A percentile compares a stretch with the other conserved stretches of the same genome.
These are phyloP conservation scores for Blastosporella zonata DNA, from an alignment of 1,284 basidiomycete species.

Conservation along the genomic window DNA sequence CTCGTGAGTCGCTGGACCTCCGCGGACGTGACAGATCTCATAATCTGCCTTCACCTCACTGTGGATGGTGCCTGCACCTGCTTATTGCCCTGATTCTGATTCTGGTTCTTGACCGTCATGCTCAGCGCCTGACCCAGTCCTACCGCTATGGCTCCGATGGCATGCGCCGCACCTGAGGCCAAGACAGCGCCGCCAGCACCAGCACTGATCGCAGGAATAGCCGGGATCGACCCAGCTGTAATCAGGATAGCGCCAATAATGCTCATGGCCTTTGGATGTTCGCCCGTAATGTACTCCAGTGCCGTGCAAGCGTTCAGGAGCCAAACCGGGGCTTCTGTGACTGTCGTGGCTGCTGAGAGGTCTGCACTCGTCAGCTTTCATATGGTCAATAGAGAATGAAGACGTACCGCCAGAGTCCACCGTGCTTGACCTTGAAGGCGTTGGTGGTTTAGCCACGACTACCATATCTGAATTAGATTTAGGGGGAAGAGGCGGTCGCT, in stretches of 20 bases:
- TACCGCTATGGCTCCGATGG: slow-evolving; percentile 71
- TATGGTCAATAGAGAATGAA: not conserved
- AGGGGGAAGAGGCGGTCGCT: slow-evolving; percentile 21
- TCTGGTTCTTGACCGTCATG: slow-evolving; percentile 27
- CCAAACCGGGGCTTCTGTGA: slow-evolving; percentile 67
- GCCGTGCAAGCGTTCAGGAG: slow-evolving; percentile 71
- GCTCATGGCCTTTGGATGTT: slow-evolving; percentile 74
- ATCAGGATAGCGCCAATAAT: slow-evolving; percentile 72
- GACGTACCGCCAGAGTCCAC: slow-evolving; percentile 21
- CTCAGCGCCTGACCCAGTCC: slow-evolving; percentile 53
- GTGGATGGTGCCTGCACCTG: slow-evolving; percentile 19
- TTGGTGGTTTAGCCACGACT: slow-evolving; percentile 16
- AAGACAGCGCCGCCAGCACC: slow-evolving; percentile 68
- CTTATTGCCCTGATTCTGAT: slow-evolving; percentile 12
- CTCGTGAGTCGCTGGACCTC: too few relatives aligned
- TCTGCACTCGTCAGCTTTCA: not conserved
- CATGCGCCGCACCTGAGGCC: slow-evolving; percentile 68
- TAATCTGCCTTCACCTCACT: slow-evolving; percentile 5
- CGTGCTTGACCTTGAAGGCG: slow-evolving; percentile 25
- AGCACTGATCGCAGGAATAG: slow-evolving; percentile 62
- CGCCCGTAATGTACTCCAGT: slow-evolving; percentile 66
- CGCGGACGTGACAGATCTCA: not conserved
- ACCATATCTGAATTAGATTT: slow-evolving; percentile 30
- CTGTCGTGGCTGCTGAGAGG: slow-evolving; percentile 42
- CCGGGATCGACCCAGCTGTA: slow-evolving; percentile 68